Percentiles rank a stretch among this genome's conserved stretches.
Conservation (phyloP, 352 stramenopile species). For the Phytophthora fragariaefolia region DNA sequence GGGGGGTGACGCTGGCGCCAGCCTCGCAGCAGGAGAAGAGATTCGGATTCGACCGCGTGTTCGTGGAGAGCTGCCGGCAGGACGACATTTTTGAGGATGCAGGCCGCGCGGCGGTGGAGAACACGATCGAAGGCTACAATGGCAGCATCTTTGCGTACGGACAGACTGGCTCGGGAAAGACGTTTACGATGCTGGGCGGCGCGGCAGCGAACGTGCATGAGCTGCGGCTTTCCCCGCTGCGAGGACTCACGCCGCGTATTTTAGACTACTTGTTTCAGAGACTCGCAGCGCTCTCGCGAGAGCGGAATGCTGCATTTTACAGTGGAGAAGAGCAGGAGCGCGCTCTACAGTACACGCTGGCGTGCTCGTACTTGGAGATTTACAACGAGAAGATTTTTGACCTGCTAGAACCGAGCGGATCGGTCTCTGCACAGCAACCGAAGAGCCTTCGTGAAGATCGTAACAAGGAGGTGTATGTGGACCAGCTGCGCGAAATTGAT, state of each 20-base stretch:
- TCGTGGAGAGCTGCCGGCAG: conserved; percentile 70
- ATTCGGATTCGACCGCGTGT: conserved; percentile 89
- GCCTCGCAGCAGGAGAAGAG: conserved; percentile 73
- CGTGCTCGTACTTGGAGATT: conserved; percentile 91
- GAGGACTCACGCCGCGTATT: conserved; percentile 84
- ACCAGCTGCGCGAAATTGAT: conserved; percentile 70
- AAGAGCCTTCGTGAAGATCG: conserved; percentile 83
- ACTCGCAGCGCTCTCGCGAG: conserved; percentile 48
- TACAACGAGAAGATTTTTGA: conserved; percentile 93
- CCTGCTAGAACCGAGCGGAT: conserved; percentile 70
- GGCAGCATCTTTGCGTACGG: conserved; percentile 92
- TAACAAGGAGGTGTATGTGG: conserved; percentile 83
- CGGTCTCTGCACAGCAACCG: conserved; percentile 48
- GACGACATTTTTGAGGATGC: conserved; percentile 84
- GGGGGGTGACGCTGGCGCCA: conserved; percentile 67
- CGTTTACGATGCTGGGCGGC: conserved; percentile 87
- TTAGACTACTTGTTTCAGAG: conserved; percentile 83
- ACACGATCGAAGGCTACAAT: conserved; percentile 87
- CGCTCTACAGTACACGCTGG: conserved; percentile 63
- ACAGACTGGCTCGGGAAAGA: conserved; percentile 90
- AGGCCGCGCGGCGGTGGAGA: conserved; percentile 79
- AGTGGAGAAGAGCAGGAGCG: conserved; percentile 35
- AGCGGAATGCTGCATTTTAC: conserved; percentile 50
- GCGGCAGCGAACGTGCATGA: conserved; percentile 43
- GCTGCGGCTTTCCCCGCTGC: conserved; percentile 55